phyloP scores from a whole-genome alignment of 1,284 basidiomycete species.

The Coniferiporia sulphurascens region DNA sequence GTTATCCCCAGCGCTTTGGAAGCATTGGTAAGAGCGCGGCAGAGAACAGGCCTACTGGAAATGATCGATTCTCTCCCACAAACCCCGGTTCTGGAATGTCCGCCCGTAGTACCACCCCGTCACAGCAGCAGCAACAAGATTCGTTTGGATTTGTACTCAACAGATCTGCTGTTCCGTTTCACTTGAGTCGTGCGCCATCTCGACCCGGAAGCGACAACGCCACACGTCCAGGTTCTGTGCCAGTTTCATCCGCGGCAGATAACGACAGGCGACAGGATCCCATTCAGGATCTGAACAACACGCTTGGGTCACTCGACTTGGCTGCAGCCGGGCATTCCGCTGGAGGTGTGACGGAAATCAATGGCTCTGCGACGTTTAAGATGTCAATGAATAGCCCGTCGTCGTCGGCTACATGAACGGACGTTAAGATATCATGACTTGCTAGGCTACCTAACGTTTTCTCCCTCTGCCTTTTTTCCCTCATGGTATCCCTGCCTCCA shows the following conservation, averaged over 20 bases:
- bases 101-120: conserved; percentile 10
- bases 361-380: conserved; percentile 10
- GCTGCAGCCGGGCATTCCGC: conserved; percentile 28
- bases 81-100: not conserved
- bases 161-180: conserved; percentile 5
- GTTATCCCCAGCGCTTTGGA: conserved; percentile 8
- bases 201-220: conserved; percentile 24
- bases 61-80: conserved; percentile 5
- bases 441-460: not conserved
- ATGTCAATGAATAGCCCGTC: conserved; percentile 10
- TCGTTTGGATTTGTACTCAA: conserved; percentile 11
- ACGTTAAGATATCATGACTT: not conserved
- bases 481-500: not conserved
- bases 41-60: not conserved
- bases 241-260: conserved; percentile 17
- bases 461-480: not conserved
- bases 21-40: not conserved
- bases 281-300: conserved; percentile 69
- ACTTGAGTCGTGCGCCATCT: conserved; percentile 41
- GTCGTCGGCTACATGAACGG: not conserved
- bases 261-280: conserved; percentile 39
- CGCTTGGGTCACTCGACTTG: conserved; percentile 67
- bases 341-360: conserved; percentile 10
- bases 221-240: conserved; percentile 22
- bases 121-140: not conserved